A percentile compares a stretch with the other conserved stretches of the same genome.
These are phyloP conservation scores for Ustilago bromivora DNA, from an alignment of 1,284 basidiomycete species.

Conservation along the genomic window DNA sequence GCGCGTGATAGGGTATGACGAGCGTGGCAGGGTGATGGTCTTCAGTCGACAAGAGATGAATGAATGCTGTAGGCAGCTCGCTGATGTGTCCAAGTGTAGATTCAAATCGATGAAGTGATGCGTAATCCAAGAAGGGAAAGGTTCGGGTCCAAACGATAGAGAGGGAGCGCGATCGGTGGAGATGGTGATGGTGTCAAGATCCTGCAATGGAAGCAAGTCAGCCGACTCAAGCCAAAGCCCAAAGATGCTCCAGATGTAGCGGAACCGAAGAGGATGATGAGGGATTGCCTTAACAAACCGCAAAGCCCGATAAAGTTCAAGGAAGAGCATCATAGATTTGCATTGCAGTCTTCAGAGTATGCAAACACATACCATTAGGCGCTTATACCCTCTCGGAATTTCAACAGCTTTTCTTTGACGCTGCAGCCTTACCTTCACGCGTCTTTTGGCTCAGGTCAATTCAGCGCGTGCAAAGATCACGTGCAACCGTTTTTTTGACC, in stretches of 20 bases:
- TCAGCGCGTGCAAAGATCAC: constrained; percentile 29
- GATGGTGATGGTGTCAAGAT: not conserved
- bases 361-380: not conserved
- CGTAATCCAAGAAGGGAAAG: not conserved
- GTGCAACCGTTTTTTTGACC: constrained; percentile 7
- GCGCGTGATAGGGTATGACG: not conserved
- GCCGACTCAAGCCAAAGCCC: constrained; percentile 18
- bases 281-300: constrained; percentile 6
- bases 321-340: not conserved
- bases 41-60: not conserved
- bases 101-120: not conserved
- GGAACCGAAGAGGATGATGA: constrained; percentile 14
- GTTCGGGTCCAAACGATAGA: no score
- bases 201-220: constrained; percentile 11
- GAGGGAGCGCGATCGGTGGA: not conserved
- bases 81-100: not conserved
- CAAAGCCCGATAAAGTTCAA: constrained; percentile 8
- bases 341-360: not conserved
- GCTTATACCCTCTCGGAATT: not conserved
- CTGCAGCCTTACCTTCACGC: constrained; percentile 4
- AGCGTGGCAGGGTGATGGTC: not conserved
- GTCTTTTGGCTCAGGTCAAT: not conserved
- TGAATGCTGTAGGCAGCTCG: not conserved
- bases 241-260: constrained; percentile 8
- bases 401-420: constrained; percentile 11